Base-by-base conservation (phyloP, 2,329 filamentous ascomycete genomes). In the Didymella pomorum region DNA sequence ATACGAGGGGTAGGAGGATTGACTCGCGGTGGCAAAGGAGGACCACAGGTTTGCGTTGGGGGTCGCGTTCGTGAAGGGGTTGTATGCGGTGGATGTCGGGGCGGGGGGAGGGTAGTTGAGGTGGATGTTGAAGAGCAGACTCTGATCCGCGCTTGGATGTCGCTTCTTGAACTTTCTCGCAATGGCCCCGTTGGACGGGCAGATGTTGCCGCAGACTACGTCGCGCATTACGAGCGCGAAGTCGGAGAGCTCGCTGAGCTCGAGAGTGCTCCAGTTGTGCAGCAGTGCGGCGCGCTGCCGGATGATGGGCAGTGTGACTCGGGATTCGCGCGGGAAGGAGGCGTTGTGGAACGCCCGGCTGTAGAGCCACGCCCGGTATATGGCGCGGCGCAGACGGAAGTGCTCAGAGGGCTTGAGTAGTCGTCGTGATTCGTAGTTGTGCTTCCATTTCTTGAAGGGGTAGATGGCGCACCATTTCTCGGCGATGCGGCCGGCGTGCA, bases 391-490 rank as follows among this genome's bases (percentile, higher is more conserved):
- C 4, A 39, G n/a, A 4, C 35, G 35, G 35, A 10, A 39, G 18
- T 39, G 35, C 18, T 39, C 35, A 39, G 35, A 39, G 18, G n/a
- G 35, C 11, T n/a, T 39, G 46, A 88, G 74, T 2, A 84, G 78
- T 10, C 86, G 83, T 10, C 86, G 82, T 55, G 82, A 77, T 55
- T 83, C 81, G 61, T 79, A 87, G 64, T 86, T 81, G 55, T 77
- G 68, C 65, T 86, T 86, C 86, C 86, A 88, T 70, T 86, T 87
- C 73, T 86, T 86, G 69, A 84, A 79, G 0, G 85, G 84, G 66
- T 87, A 88, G n/a, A 87, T 80, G n/a, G 80, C 78, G 66, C 83
- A 83, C 82, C 85, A 87, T 65, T 82, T 81, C 66, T 81, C 79
- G 4, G 86, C 86, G 1, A 86, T 77, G 14, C 79, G 78, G 41